Conservation (phyloP, 2,329 filamentous ascomycete genomes). For the Septoria linicola region DNA sequence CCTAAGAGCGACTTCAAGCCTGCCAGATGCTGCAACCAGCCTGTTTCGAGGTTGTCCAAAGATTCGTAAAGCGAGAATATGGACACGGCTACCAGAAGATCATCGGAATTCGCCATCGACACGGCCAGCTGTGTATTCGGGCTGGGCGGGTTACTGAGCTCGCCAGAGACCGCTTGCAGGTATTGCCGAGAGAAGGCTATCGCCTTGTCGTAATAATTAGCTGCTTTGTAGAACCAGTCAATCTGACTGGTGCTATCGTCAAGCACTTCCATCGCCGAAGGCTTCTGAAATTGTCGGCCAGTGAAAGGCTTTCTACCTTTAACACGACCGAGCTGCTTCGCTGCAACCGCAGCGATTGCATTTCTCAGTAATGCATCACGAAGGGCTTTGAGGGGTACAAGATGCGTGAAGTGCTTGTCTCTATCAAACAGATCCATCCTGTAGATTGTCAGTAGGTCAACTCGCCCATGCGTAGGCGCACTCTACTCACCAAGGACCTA, state of each 20-base stretch:
- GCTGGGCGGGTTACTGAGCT: slow-evolving; percentile 27
- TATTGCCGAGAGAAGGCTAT: slow-evolving; percentile 50
- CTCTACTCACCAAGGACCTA: slow-evolving; percentile 53
- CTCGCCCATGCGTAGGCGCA: neutral
- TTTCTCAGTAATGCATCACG: slow-evolving; percentile 53
- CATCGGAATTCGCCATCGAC: slow-evolving; percentile 52
- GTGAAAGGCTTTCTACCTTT: slow-evolving; percentile 53
- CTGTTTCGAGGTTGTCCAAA: slow-evolving; percentile 60
- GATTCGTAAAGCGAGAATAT: slow-evolving; percentile 68
- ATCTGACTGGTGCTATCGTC: slow-evolving; percentile 46
- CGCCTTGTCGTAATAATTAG: slow-evolving; percentile 58
- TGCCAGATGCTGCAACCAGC: slow-evolving; percentile 60
- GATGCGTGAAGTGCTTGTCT: slow-evolving; percentile 59
- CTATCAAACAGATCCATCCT: slow-evolving; percentile 56
- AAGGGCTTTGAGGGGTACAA: slow-evolving; percentile 58
- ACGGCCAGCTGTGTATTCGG: slow-evolving; percentile 25
- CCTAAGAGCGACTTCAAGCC: slow-evolving; percentile 63
- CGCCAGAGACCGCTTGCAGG: slow-evolving; percentile 40
- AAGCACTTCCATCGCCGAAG: slow-evolving; percentile 54
- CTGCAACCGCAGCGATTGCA: slow-evolving; percentile 61
- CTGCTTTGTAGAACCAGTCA: slow-evolving; percentile 61
- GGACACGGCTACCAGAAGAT: slow-evolving; percentile 63
- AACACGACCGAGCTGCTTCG: slow-evolving; percentile 60
- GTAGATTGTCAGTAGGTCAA: neutral
- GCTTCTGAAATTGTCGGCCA: slow-evolving; percentile 49